A percentile compares a stretch with the other conserved stretches of the same genome.
These are phyloP conservation scores for Colletotrichum sp. DNA, from an alignment of 2,329 filamentous ascomycete genomes.

Conservation along the genomic window DNA sequence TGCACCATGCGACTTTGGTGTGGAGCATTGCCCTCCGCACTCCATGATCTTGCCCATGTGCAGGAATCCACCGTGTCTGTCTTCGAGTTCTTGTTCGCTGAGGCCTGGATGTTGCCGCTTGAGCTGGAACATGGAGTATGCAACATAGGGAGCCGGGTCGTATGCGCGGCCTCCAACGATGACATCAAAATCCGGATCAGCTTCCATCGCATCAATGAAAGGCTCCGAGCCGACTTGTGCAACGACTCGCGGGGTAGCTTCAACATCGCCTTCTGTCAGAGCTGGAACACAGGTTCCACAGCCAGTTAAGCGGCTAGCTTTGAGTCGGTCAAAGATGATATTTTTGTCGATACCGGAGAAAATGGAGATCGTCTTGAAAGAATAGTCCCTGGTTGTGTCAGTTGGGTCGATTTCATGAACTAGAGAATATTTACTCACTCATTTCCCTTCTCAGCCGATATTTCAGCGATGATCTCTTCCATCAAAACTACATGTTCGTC, in stretches of 20 bases:
- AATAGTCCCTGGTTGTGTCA: neutral
- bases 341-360: neutral
- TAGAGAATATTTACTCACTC: neutral
- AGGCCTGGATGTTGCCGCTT: neutral
- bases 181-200: neutral
- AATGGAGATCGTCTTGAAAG: neutral
- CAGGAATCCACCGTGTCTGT: neutral
- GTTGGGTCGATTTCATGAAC: neutral
- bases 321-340: neutral
- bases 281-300: neutral
- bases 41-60: neutral
- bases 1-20: neutral
- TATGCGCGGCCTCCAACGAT: neutral
- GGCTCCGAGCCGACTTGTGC: neutral
- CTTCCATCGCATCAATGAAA: neutral
- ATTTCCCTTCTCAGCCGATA: neutral
- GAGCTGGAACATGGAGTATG: neutral
- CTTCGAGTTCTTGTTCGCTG: neutral
- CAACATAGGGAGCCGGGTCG: neutral
- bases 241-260: neutral
- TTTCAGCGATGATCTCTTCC: neutral
- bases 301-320: rapidly evolving
- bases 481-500: neutral
- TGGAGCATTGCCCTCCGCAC: neutral
- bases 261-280: neutral